Percentiles rank a stretch among this genome's conserved stretches.
These are phyloP conservation scores for Stentor roeselii DNA, from an alignment of 73 alveolate species.

Conservation along the genomic window DNA sequence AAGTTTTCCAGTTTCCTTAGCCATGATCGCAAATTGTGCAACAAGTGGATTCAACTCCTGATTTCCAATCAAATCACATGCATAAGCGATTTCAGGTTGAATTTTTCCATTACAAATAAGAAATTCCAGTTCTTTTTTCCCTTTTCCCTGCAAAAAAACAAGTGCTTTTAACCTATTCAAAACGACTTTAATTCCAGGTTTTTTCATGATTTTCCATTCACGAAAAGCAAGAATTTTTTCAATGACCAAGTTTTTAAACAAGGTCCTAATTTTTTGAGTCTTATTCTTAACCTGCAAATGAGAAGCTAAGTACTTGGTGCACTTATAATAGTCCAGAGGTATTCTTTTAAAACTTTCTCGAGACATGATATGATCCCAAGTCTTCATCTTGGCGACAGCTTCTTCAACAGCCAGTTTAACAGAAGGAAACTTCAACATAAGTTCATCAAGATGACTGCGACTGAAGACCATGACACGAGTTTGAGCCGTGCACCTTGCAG, in stretches of 20 bases:
- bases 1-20: neutral
- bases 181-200: neutral
- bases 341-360: neutral
- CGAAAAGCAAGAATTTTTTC: neutral
- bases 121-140: neutral
- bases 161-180: neutral
- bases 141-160: neutral
- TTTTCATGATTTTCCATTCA: neutral
- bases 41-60: neutral
- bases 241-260: neutral
- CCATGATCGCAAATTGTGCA: neutral
- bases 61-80: neutral
- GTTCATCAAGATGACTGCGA: conserved; percentile 6
- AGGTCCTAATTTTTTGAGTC: neutral
- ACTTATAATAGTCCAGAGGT: neutral
- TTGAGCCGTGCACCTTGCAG: neutral
- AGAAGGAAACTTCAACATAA: neutral
- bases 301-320: neutral
- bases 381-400: neutral
- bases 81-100: neutral
- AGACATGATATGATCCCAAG: neutral
- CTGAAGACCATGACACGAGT: neutral
- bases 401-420: neutral
- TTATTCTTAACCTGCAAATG: neutral
- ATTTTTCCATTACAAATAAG: neutral